phyloP scores from a whole-genome alignment of 2,329 filamentous ascomycete species.

The Sporothrix pseudoabietina region DNA sequence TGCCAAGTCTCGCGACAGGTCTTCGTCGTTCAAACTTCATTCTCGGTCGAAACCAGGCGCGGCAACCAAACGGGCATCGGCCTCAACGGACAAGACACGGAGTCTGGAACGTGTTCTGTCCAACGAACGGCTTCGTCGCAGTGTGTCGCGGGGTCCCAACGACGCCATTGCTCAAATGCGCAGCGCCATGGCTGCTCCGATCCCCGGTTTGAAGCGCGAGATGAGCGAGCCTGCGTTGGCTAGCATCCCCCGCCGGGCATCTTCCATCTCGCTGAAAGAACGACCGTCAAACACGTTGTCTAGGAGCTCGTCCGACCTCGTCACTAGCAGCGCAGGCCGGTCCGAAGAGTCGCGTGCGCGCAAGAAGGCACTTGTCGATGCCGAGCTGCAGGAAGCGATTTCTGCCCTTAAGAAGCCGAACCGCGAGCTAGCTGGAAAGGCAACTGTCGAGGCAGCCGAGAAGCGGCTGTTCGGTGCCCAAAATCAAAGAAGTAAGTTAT shows the following conservation, averaged over 20 bases:
- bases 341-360: slow-evolving; percentile 60
- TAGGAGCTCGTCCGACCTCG: slow-evolving; percentile 40
- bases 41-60: slow-evolving; percentile 52
- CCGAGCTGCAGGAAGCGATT: slow-evolving; percentile 74
- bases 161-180: slow-evolving; percentile 66
- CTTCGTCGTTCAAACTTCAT: slow-evolving; percentile 44
- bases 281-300: slow-evolving; percentile 46
- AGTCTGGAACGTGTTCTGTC: slow-evolving; percentile 65
- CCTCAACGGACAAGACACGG: slow-evolving; percentile 51
- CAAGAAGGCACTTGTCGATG: slow-evolving; percentile 68
- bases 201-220: slow-evolving; percentile 68
- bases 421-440: slow-evolving; percentile 66
- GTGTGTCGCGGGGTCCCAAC: slow-evolving; percentile 58
- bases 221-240: slow-evolving; percentile 58
- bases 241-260: slow-evolving; percentile 47
- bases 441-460: slow-evolving; percentile 68
- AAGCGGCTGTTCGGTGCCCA: slow-evolving; percentile 54
- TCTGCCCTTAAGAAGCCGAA: slow-evolving; percentile 74
- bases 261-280: slow-evolving; percentile 46
- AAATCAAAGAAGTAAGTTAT: slow-evolving; percentile 51
- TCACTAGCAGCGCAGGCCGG: slow-evolving; percentile 40
- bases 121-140: slow-evolving; percentile 60
- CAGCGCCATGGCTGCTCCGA: slow-evolving; percentile 64
- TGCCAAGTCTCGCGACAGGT: slow-evolving; percentile 23
- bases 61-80: slow-evolving; percentile 37